Evolutionary conservation across 2,329 filamentous ascomycete genomes (phyloP).

Genomic region (Cladosporium sp.): DNA sequence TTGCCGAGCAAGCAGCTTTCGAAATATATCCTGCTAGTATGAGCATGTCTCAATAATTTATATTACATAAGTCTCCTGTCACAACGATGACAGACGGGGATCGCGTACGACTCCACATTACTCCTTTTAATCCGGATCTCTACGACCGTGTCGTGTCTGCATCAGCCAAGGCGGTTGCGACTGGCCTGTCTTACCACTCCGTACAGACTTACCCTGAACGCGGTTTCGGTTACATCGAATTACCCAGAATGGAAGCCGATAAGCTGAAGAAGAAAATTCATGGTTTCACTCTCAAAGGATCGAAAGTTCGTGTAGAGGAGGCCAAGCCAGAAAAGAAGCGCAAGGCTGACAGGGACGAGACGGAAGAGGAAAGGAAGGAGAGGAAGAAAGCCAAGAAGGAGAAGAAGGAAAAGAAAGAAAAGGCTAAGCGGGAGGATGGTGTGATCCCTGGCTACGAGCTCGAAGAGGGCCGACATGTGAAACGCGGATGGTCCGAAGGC

Average conservation of each 20-base stretch:
- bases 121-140: slow-evolving; percentile 74
- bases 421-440: slow-evolving; percentile 42
- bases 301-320: slow-evolving; percentile 78
- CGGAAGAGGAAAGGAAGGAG: slow-evolving; percentile 36
- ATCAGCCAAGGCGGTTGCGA: slow-evolving; percentile 61
- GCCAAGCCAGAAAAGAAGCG: slow-evolving; percentile 63
- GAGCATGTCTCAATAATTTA: slow-evolving; percentile 3
- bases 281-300: slow-evolving; percentile 77
- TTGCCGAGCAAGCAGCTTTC: background rate
- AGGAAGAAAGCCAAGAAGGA: slow-evolving; percentile 53
- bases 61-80: background rate
- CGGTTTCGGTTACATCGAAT: slow-evolving; percentile 82
- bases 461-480: slow-evolving; percentile 70
- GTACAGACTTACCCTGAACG: slow-evolving; percentile 86
- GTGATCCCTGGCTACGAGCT: slow-evolving; percentile 68
- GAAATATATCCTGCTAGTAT: background rate
- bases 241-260: slow-evolving; percentile 78
- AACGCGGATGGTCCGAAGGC: slow-evolving; percentile 78
- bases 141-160: slow-evolving; percentile 68
- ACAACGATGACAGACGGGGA: slow-evolving; percentile 2
- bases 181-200: slow-evolving; percentile 82
- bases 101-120: slow-evolving; percentile 71
- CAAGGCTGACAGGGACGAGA: slow-evolving; percentile 30
- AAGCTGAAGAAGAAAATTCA: slow-evolving; percentile 88
- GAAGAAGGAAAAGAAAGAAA: slow-evolving; percentile 47